Base-by-base conservation (phyloP, 73 alveolate species). In the Diophrys appendiculata region DNA sequence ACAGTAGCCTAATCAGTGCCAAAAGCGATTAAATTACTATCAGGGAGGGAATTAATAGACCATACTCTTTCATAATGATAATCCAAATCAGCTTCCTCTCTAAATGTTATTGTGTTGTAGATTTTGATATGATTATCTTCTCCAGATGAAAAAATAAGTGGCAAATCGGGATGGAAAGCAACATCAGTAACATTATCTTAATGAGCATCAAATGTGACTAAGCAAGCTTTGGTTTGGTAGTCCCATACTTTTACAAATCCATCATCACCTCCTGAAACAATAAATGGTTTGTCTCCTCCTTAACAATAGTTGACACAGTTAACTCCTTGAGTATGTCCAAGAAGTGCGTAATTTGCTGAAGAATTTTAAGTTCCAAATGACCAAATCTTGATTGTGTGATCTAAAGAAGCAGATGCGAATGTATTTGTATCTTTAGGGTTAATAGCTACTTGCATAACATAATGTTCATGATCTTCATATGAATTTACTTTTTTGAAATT, bases 1-100 rank as follows among this genome's bases (percentile, higher is more conserved):
- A 98, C 94, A 0, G 99, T 95, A 65, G 99, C 99, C 84, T 98
- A 99, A 92, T 98, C 99, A 77, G 88, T 95, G 0, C 99, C 99
- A 84, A 98, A 88, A 18, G 99, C 99, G 23, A 91, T 89, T 26
- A 80, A 79, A 60, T 91, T 94, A 56, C 90, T 65, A 55, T 92
- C 94, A 3, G 82, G 77, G 25, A 65, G 83, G 27, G 92, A 88
- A 30, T 88, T 92, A 18, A 91, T 94, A 43, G 95, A 90, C 98
- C 98, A 94, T 8, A 87, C 92, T 52, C 96, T 84, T 29, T 92
- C 93, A 54, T 88, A 82, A 25, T 95, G 94, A 56, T 95, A 96
- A 69, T 92, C 95, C 23, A 95, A 77, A 33, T 97, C 76, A 27
- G 93, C 88, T 89, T 97, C 99, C 69, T 88, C 83, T 85, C 97